A percentile compares a stretch with the other conserved stretches of the same genome.
phyloP scores from a whole-genome alignment of 83 land plant genomes.

The Picea abies region DNA sequence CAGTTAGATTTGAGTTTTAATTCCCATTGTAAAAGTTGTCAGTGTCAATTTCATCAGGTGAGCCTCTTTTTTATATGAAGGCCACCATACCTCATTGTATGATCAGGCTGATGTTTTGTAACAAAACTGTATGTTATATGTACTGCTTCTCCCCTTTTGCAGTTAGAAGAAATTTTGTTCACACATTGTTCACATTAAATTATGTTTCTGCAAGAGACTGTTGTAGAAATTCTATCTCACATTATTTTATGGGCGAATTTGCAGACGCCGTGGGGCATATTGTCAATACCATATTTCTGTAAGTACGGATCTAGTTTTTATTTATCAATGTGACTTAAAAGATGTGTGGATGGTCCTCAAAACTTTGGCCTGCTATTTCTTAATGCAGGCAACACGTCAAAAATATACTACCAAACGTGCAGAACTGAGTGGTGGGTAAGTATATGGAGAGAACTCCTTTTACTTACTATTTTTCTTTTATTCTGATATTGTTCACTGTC shows the following conservation, averaged over 20 bases:
- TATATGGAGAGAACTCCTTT: not conserved
- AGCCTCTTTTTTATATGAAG: no score
- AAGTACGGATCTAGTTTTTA: slow-evolving; percentile 29
- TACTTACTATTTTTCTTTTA: not conserved
- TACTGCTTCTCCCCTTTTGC: no score
- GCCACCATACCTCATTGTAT: no score
- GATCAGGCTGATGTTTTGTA: no score
- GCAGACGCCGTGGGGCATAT: slow-evolving; percentile 65
- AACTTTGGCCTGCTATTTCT: not conserved
- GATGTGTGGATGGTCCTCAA: not conserved
- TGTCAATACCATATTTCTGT: slow-evolving; percentile 79
- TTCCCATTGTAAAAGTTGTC: no score
- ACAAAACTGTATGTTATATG: no score
- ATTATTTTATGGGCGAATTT: slow-evolving; percentile 7
- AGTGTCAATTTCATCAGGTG: no score
- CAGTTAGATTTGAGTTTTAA: no score
- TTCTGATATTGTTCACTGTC: not conserved
- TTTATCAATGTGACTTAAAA: not conserved
- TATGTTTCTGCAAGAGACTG: not conserved
- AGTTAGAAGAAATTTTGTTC: no score
- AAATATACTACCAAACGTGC: slow-evolving; percentile 57
- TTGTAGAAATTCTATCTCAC: not conserved
- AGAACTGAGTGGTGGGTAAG: slow-evolving; percentile 92
- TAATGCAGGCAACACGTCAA: slow-evolving; percentile 62
- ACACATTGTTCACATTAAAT: no score